A percentile compares a stretch with the other conserved stretches of the same genome.
These are phyloP conservation scores for Acanthochlamys bracteata DNA, from an alignment of 106 monocot species.

Conservation along the genomic window DNA sequence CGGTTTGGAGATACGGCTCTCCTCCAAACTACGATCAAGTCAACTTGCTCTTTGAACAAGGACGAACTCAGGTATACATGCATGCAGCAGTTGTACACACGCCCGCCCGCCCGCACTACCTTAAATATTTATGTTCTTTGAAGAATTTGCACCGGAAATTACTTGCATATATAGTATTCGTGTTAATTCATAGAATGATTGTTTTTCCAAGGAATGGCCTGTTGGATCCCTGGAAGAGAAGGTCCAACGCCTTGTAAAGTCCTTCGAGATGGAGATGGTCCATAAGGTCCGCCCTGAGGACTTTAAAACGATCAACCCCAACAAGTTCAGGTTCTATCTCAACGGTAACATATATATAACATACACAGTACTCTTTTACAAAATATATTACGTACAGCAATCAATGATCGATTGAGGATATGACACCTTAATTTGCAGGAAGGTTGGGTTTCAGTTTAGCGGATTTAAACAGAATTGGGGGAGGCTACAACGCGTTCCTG, in stretches of 20 bases:
- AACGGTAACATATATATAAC: slow-evolving; percentile 19
- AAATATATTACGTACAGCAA: neutral
- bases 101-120: neutral
- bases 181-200: too few relatives aligned
- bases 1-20: slow-evolving; percentile 33
- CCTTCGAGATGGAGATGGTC: slow-evolving; percentile 50
- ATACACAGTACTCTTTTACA: neutral
- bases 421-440: neutral
- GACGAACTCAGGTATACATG: slow-evolving; percentile 23
- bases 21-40: slow-evolving; percentile 48
- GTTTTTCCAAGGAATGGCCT: slow-evolving; percentile 45
- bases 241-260: slow-evolving; percentile 49
- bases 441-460: neutral
- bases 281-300: slow-evolving; percentile 39
- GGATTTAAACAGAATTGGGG: slow-evolving; percentile 13
- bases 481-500: slow-evolving; percentile 36
- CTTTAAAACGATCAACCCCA: slow-evolving; percentile 21
- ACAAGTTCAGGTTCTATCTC: slow-evolving; percentile 24
- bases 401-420: neutral
- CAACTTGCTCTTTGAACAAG: slow-evolving; percentile 60
- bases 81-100: neutral
- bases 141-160: too few relatives aligned
- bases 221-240: slow-evolving; percentile 42
- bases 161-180: neutral
- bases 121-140: neutral